Percentiles rank a stretch among this genome's conserved stretches.
phyloP scores from a whole-genome alignment of 2,329 filamentous ascomycete genomes.

The Tolypocladium paradoxum region DNA sequence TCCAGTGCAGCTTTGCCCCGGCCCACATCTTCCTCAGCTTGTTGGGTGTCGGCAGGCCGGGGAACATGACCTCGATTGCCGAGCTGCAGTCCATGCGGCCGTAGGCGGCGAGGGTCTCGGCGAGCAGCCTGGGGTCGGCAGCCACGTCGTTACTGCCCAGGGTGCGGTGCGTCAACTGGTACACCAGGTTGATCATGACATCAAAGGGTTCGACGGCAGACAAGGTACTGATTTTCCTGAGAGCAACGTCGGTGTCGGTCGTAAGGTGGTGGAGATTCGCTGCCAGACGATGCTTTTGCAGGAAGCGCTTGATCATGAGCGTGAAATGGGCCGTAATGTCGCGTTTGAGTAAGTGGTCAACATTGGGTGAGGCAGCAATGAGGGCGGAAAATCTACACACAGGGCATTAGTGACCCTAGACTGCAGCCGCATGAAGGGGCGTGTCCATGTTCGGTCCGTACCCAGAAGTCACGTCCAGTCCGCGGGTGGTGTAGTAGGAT shows the following conservation, averaged over 20 bases:
- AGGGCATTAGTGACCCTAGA: not conserved
- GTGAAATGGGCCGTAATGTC: conserved; percentile 15
- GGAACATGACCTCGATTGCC: conserved; percentile 37
- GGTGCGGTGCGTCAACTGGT: conserved; percentile 45
- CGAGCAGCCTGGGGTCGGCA: conserved; percentile 28
- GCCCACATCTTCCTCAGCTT: conserved; percentile 31
- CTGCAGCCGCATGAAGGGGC: no score
- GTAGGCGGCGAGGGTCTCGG: conserved; percentile 32
- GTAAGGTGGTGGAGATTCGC: conserved; percentile 30
- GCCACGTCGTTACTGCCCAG: conserved; percentile 44
- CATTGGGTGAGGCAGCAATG: conserved; percentile 17
- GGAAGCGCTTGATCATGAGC: conserved; percentile 19
- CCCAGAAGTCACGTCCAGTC: conserved; percentile 31
- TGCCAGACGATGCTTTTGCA: conserved; percentile 26
- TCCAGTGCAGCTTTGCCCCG: conserved; percentile 35
- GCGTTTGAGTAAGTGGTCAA: conserved; percentile 10
- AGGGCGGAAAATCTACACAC: conserved; percentile 16
- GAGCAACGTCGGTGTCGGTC: conserved; percentile 21
- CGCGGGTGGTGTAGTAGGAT: conserved; percentile 32
- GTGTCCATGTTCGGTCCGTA: conserved; percentile 11
- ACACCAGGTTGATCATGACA: conserved; percentile 40
- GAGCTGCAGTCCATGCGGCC: conserved; percentile 34
- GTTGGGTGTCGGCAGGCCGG: conserved; percentile 34
- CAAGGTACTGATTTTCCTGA: not conserved
- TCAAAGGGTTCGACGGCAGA: conserved; percentile 37